These are phyloP conservation scores for Cyberlindnera euphorbiae DNA, from an alignment of 805 yeast genomes.

Conservation along the genomic window DNA sequence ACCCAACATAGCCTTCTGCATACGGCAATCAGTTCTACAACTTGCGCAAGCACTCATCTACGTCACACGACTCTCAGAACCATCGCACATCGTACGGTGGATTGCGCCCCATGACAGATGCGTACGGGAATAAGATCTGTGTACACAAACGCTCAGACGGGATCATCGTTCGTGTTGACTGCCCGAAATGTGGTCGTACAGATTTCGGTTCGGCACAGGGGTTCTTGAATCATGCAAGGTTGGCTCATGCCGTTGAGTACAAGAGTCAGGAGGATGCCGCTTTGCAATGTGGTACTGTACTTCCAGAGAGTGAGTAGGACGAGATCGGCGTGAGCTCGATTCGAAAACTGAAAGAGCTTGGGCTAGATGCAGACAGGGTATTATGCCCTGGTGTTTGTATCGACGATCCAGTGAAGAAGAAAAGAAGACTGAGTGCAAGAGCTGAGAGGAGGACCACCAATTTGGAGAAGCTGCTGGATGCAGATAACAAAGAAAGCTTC, in stretches of 20 bases:
- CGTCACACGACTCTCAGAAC: slow-evolving; percentile 26
- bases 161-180: slow-evolving; percentile 58
- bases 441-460: slow-evolving; percentile 5
- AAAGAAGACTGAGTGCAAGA: slow-evolving; percentile 11
- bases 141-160: slow-evolving; percentile 69
- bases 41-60: slow-evolving; percentile 9
- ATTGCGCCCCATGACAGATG: slow-evolving; percentile 45
- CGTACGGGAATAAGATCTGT: slow-evolving; percentile 38
- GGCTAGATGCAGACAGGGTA: slow-evolving; percentile 39
- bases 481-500: slow-evolving; percentile 9
- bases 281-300: slow-evolving; percentile 52
- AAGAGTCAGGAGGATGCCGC: slow-evolving; percentile 75
- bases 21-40: slow-evolving; percentile 2
- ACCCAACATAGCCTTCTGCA: too few species aligned
- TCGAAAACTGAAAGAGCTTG: slow-evolving; percentile 30
- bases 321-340: slow-evolving; percentile 41
- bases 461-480: slow-evolving; percentile 14
- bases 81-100: slow-evolving; percentile 35
- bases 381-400: slow-evolving; percentile 25
- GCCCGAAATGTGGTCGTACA: slow-evolving; percentile 61
- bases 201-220: slow-evolving; percentile 81
- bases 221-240: slow-evolving; percentile 68
- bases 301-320: slow-evolving; percentile 54
- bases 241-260: slow-evolving; percentile 68
- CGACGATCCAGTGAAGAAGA: slow-evolving; percentile 18